Evolutionary conservation across 1,284 basidiomycete genomes (phyloP).

Genomic region (Sphagnurus paluster): DNA sequence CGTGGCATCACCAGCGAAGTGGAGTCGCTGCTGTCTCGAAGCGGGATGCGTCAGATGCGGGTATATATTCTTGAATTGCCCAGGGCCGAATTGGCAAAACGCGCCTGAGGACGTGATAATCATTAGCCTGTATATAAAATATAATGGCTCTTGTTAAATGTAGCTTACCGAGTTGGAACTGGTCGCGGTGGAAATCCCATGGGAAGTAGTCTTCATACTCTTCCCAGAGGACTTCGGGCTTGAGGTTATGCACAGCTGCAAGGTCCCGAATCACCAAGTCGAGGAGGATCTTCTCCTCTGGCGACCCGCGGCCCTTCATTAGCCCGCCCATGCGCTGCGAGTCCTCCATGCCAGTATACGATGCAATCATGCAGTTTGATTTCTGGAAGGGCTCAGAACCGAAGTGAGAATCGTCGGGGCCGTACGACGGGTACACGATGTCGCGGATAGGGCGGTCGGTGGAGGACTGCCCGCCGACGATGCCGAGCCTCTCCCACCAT

Average conservation of each 20-base stretch:
- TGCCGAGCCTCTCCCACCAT: slow-evolving; percentile 30
- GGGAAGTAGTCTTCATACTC: slow-evolving; percentile 18
- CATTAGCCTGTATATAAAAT: background rate
- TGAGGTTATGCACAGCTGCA: slow-evolving; percentile 18
- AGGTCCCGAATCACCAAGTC: slow-evolving; percentile 22
- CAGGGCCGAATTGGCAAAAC: slow-evolving; percentile 20
- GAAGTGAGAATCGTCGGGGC: slow-evolving; percentile 11
- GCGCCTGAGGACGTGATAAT: slow-evolving; percentile 12
- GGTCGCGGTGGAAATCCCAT: slow-evolving; percentile 20
- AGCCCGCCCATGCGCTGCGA: slow-evolving; percentile 21
- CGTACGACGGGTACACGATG: slow-evolving; percentile 33
- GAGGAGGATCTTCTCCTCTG: slow-evolving; percentile 19
- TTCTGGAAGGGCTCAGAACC: slow-evolving; percentile 2
- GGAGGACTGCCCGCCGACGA: slow-evolving; percentile 25
- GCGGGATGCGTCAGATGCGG: slow-evolving; percentile 17
- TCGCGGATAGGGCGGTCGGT: slow-evolving; percentile 31
- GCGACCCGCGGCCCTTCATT: slow-evolving; percentile 17
- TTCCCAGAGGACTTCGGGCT: slow-evolving; percentile 15
- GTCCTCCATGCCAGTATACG: slow-evolving; percentile 22
- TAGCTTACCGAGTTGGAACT: slow-evolving; percentile 19
- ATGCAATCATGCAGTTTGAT: slow-evolving; percentile 21
- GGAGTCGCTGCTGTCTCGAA: slow-evolving; percentile 12
- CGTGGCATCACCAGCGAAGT: slow-evolving; percentile 22
- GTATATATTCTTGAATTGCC: slow-evolving; percentile 20
- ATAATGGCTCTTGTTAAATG: too few species aligned